Base-by-base conservation (phyloP, 2,329 filamentous ascomycete genomes). In the Gnomoniopsis smithogilvyi region DNA sequence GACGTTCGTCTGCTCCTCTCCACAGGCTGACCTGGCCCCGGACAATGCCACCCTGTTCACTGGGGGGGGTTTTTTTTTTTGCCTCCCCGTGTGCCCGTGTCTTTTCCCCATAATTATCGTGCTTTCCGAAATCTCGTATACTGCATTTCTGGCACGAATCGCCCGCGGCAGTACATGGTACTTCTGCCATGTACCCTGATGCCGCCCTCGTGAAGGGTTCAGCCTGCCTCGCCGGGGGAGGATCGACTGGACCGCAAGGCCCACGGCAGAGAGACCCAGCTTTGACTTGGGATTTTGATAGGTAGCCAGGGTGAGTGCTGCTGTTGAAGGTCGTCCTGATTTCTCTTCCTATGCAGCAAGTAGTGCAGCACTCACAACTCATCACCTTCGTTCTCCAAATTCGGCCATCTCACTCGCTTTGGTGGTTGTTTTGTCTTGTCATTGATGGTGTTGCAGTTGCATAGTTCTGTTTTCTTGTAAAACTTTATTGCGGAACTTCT, bases 321-420 rank as follows among this genome's bases (percentile, higher is more conserved):
- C 36, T 45, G 34, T 15, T 26, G 41, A n/a, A 41, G 12, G 36
- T 41, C 36, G 36, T 41, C 12, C 17, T n/a, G 36, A 41, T 41
- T 41, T 46, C 43, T 46, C 19, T 22, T 19, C 43, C 43, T 22
- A 41, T 21, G 41, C 41, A 10, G 36, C 36, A n/a, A n/a, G 19
- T 10, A 45, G 41, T 45, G 41, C 3, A 19, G 15, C 19, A 55
- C 19, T 36, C 41, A 45, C 19, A 51, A 51, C 43, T 19, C 43
- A 11, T 4, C 8, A n/a, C 43, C 34, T 41, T 46, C 34, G n/a
- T 49, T 43, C 46, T 50, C 21, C 24, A 22, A 53, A 62, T 43
- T 54, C 64, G 58, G 54, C 75, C 74, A 74, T 77, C 77, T 85
- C 84, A 82, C 77, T 87, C 83, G 83, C 78, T 86, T 75, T 79